phyloP scores from a whole-genome alignment of 768 basidiomycete species.

The Lepiota brunneoincarnata region DNA sequence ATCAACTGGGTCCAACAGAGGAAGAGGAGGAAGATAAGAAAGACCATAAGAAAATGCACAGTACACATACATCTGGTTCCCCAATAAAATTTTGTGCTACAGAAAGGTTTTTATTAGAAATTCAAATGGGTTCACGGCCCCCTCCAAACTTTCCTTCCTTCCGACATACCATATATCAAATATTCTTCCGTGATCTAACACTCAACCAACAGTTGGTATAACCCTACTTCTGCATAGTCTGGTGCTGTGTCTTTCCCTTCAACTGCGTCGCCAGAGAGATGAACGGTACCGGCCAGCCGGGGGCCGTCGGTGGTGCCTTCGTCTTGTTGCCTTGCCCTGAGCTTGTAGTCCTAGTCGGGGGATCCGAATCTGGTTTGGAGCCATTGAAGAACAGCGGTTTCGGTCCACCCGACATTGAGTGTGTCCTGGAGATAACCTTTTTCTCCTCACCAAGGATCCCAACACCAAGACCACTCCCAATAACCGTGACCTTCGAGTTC shows the following conservation, averaged over 20 bases:
- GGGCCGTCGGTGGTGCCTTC: background rate
- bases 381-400: conserved; percentile 3
- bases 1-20: background rate
- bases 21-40: background rate
- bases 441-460: background rate
- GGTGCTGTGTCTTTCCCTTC: background rate
- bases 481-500: background rate
- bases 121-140: no score
- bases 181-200: no score
- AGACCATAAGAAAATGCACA: background rate
- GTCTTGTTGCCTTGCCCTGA: background rate
- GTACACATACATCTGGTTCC: background rate
- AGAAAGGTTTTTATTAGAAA: no score
- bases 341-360: background rate
- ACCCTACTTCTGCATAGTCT: background rate
- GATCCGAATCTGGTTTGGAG: background rate
- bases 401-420: conserved; percentile 5
- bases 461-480: background rate
- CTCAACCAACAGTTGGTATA: background rate
- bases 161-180: no score
- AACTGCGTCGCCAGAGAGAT: background rate
- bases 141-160: no score
- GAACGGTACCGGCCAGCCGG: background rate
- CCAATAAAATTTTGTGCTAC: no score
- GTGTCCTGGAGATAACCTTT: conserved; percentile 4